These are phyloP conservation scores for Dictyostelium purpureum DNA, from an alignment of 78 protist genomes.

Conservation along the genomic window DNA sequence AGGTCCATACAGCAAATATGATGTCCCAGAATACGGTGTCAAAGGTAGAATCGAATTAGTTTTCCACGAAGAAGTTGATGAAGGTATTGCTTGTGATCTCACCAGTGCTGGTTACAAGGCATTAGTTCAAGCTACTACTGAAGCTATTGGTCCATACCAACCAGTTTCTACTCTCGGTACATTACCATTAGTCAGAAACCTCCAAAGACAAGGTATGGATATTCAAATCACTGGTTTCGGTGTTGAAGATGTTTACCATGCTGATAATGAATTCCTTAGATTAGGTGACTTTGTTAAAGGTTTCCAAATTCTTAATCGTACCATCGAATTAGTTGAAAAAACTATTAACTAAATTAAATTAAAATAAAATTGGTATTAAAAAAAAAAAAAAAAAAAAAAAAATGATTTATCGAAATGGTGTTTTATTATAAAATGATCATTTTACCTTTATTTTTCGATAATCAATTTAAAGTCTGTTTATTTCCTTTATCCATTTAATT, in stretches of 20 bases:
- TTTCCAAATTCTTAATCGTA: conserved; percentile 34
- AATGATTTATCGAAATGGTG: too few species aligned
- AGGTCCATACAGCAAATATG: conserved; percentile 53
- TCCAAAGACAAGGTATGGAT: conserved; percentile 79
- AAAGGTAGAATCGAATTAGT: conserved; percentile 33
- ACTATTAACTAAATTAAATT: neutral
- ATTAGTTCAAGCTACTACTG: conserved; percentile 58
- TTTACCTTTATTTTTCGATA: too few species aligned
- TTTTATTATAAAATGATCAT: too few species aligned
- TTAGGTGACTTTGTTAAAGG: conserved; percentile 62
- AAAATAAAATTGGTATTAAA: neutral
- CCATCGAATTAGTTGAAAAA: conserved; percentile 50
- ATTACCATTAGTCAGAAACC: conserved; percentile 81
- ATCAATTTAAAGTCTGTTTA: too few species aligned
- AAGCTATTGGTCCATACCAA: conserved; percentile 50
- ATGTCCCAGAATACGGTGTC: conserved; percentile 26
- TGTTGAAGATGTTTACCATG: conserved; percentile 68
- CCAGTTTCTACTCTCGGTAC: conserved; percentile 83
- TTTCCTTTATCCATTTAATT: too few species aligned
- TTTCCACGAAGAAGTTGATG: neutral
- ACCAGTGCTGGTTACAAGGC: conserved; percentile 75
- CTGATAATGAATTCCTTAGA: conserved; percentile 71
- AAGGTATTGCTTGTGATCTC: conserved; percentile 77
- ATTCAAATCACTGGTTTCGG: conserved; percentile 86
- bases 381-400: too few species aligned